A percentile compares a stretch with the other conserved stretches of the same genome.
Evolutionary conservation across 768 basidiomycete species (phyloP).

Genomic region (Rhodosporidiobolus sp.): DNA sequence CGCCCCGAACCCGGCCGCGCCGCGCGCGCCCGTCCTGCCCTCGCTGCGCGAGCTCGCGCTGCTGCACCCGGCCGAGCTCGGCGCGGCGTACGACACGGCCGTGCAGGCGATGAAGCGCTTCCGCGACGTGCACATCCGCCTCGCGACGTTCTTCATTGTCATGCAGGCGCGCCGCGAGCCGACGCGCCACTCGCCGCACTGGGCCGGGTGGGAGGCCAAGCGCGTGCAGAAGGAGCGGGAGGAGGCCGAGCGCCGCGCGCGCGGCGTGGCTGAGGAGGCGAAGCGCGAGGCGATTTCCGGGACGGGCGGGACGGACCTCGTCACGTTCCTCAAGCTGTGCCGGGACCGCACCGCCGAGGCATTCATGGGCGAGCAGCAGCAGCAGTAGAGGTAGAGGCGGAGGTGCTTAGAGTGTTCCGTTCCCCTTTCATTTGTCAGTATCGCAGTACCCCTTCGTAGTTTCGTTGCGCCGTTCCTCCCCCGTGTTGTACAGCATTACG

Average conservation of each 20-base stretch:
- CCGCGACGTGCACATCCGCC: slow-evolving; percentile 81
- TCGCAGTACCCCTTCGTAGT: no score
- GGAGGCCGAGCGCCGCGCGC: slow-evolving; percentile 13
- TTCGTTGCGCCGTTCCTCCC: no score
- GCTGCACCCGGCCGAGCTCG: slow-evolving; percentile 34
- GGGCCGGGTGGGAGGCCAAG: slow-evolving; percentile 32
- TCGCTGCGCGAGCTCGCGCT: slow-evolving; percentile 63
- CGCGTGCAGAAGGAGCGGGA: slow-evolving; percentile 26
- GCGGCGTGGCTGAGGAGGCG: slow-evolving; percentile 28
- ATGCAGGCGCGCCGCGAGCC: slow-evolving; percentile 64
- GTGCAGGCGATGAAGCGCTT: slow-evolving; percentile 75
- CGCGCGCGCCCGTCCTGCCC: slow-evolving; percentile 47
- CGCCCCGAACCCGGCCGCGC: slow-evolving; percentile 39
- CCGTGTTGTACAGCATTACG: no score
- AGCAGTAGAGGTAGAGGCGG: no score
- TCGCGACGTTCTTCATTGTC: slow-evolving; percentile 83
- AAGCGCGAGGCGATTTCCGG: slow-evolving; percentile 64
- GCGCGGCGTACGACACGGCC: slow-evolving; percentile 67
- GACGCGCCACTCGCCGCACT: slow-evolving; percentile 38
- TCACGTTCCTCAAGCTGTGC: slow-evolving; percentile 77
- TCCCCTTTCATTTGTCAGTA: no score
- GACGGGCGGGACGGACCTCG: slow-evolving; percentile 84
- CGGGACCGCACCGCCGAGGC: slow-evolving; percentile 73
- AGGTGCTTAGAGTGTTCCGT: no score
- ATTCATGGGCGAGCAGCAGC: slow-evolving; percentile 41